These are phyloP conservation scores for Firmiana major DNA, from an alignment of 345 rosid species.

Conservation along the genomic window DNA sequence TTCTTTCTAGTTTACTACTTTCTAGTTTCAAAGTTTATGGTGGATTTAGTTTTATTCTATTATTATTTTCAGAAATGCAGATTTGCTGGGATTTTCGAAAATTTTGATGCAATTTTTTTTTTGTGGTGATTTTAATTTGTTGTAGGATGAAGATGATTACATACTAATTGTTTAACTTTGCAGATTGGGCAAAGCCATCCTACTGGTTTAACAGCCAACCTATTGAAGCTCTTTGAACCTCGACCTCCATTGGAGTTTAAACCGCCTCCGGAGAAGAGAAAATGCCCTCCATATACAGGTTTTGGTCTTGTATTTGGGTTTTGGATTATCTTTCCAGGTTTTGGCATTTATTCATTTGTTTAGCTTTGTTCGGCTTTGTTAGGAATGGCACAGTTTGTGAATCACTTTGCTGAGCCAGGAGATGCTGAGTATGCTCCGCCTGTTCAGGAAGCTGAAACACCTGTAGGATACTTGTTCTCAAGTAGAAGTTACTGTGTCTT, in stretches of 20 bases:
- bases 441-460: conserved; percentile 68
- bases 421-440: conserved; percentile 92
- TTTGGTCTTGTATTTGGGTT: neutral
- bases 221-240: conserved; percentile 92
- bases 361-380: neutral
- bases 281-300: conserved; percentile 80
- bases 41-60: neutral
- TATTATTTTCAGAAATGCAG: neutral
- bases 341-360: neutral
- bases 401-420: conserved; percentile 80
- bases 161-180: conserved; percentile 3
- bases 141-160: neutral
- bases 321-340: neutral
- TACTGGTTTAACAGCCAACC: conserved; percentile 80
- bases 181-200: conserved; percentile 99
- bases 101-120: too few relatives aligned
- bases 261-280: conserved; percentile 89
- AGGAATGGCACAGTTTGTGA: conserved; percentile 91
- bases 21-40: neutral
- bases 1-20: neutral
- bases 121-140: neutral
- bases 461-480: conserved; percentile 42
- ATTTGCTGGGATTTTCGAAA: neutral
- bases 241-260: conserved; percentile 79
- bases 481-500: neutral